These are phyloP conservation scores for Rutstroemia sp. DNA, from an alignment of 2,329 filamentous ascomycete species.

Conservation along the genomic window DNA sequence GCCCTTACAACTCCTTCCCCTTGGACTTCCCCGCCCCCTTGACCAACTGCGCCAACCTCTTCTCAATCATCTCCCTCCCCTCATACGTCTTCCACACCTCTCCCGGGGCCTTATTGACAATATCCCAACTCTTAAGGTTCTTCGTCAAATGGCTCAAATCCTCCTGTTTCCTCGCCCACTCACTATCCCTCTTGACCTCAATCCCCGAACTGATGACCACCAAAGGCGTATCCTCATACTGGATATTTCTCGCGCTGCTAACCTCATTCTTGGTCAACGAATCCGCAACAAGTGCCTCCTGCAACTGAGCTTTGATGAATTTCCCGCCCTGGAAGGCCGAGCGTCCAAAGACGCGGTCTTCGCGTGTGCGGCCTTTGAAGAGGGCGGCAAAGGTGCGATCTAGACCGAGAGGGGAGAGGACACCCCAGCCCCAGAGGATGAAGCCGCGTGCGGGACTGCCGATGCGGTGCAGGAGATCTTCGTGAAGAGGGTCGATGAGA, in stretches of 20 bases:
- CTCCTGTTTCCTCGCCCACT: constrained; percentile 80
- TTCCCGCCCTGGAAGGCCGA: constrained; percentile 74
- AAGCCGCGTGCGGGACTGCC: constrained; percentile 68
- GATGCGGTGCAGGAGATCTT: constrained; percentile 68
- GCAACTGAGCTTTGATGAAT: constrained; percentile 81
- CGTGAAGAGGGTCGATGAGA: constrained; percentile 82
- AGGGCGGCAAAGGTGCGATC: constrained; percentile 74
- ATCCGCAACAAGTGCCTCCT: constrained; percentile 83
- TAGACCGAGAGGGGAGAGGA: constrained; percentile 80
- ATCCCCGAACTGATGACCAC: constrained; percentile 77
- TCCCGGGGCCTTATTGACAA: constrained; percentile 77
- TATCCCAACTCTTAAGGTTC: constrained; percentile 75
- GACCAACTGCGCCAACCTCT: constrained; percentile 65
- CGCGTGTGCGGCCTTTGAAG: constrained; percentile 70
- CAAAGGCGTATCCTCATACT: constrained; percentile 66
- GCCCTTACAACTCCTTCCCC: neutral
- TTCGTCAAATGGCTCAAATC: constrained; percentile 75
- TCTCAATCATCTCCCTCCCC: constrained; percentile 70
- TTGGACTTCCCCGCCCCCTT: constrained; percentile 3
- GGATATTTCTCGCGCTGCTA: constrained; percentile 68
- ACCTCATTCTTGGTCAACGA: constrained; percentile 82
- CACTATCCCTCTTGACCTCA: constrained; percentile 54
- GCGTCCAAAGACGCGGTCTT: constrained; percentile 79
- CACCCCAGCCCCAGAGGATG: constrained; percentile 75
- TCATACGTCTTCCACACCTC: constrained; percentile 74